A percentile compares a stretch with the other conserved stretches of the same genome.
These are phyloP conservation scores for Candida anutae DNA, from an alignment of 1,139 yeast genomes.

Conservation along the genomic window DNA sequence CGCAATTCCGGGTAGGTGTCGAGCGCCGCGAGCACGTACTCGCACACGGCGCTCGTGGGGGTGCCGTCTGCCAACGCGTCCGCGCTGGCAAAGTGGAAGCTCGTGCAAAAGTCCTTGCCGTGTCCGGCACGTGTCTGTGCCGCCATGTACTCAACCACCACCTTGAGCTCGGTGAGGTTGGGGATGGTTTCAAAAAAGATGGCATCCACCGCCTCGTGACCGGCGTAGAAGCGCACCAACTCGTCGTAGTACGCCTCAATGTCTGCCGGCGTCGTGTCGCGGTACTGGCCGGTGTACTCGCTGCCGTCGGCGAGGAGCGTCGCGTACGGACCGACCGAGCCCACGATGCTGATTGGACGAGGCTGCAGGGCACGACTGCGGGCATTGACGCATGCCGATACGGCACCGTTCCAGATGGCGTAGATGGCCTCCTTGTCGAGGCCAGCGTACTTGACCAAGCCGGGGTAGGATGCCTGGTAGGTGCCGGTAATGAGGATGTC, in stretches of 20 bases:
- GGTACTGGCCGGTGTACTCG: conserved; percentile 62
- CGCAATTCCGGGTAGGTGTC: conserved; percentile 5
- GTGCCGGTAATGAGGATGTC: conserved; percentile 51
- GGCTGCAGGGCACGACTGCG: conserved; percentile 1
- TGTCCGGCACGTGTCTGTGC: conserved; percentile 5
- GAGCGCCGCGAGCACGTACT: conserved; percentile 10
- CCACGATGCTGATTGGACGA: conserved; percentile 30
- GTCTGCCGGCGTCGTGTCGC: conserved; percentile 17
- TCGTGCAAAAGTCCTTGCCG: conserved; percentile 21
- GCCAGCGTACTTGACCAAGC: conserved; percentile 26
- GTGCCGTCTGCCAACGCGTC: conserved; percentile 27
- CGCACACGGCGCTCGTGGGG: conserved; percentile 14
- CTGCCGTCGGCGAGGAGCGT: conserved; percentile 57
- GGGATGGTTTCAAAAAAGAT: conserved; percentile 68
- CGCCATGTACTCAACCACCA: conserved; percentile 17
- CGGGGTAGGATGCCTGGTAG: conserved; percentile 49
- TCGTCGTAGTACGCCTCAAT: conserved; percentile 42
- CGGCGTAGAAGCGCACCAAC: conserved; percentile 31
- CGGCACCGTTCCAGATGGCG: conserved; percentile 23
- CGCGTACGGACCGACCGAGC: conserved; percentile 70
- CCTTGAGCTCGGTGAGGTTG: conserved; percentile 39
- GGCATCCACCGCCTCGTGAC: conserved; percentile 35
- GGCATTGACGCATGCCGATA: conserved; percentile 25
- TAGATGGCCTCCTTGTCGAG: conserved; percentile 17
- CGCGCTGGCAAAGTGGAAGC: conserved; percentile 20